Conservation (phyloP, 441 rosid species). For the Viola pubescens region DNA sequence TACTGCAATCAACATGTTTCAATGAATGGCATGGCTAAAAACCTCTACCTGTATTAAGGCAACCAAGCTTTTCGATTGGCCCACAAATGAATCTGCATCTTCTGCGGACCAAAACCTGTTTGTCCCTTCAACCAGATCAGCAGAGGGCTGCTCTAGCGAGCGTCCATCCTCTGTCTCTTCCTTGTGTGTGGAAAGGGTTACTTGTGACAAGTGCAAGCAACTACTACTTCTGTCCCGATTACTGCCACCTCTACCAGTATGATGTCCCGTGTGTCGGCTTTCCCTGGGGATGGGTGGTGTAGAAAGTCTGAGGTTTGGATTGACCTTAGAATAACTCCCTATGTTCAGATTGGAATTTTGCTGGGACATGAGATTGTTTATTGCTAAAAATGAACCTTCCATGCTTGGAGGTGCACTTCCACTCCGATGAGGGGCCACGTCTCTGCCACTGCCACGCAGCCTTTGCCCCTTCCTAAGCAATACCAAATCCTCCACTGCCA, state of each 20-base stretch:
- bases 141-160: conserved; percentile 28
- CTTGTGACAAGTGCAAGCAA: conserved; percentile 30
- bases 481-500: conserved; percentile 28
- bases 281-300: conserved; percentile 35
- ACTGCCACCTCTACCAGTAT: conserved; percentile 32
- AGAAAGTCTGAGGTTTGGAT: conserved; percentile 37
- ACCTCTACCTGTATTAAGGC: conserved; percentile 35
- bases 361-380: conserved; percentile 35
- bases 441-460: conserved; percentile 23
- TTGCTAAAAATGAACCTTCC: conserved; percentile 51
- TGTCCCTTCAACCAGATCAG: conserved; percentile 19
- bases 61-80: conserved; percentile 19
- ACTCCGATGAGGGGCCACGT: conserved; percentile 43
- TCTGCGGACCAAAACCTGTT: conserved; percentile 21
- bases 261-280: conserved; percentile 18
- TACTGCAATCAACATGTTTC: conserved; percentile 3
- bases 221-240: conserved; percentile 21
- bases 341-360: conserved; percentile 20
- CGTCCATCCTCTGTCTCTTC: conserved; percentile 50
- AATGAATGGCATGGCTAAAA: neutral
- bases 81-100: conserved; percentile 19
- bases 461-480: conserved; percentile 20
- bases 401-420: conserved; percentile 68
- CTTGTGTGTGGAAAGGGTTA: conserved; percentile 47
- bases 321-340: conserved; percentile 18